Evolutionary conservation across 768 basidiomycete genomes (phyloP).

Genomic region (Russula vinacea): DNA sequence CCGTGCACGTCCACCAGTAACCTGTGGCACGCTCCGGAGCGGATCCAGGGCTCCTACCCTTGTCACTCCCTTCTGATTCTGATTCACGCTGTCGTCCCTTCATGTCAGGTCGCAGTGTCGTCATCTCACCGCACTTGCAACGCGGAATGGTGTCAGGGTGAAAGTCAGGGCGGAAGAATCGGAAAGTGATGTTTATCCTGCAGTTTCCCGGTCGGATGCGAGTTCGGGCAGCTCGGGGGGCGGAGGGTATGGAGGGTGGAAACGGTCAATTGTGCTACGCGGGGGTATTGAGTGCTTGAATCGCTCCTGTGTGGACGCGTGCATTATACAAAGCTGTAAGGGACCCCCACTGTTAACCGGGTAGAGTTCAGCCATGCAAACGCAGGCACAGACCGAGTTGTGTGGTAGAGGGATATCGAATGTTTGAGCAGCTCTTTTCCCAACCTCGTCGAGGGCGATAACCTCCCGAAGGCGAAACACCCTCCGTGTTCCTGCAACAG

Average conservation of each 20-base stretch:
- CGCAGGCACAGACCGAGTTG: conserved; percentile 58
- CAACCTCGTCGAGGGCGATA: conserved; percentile 58
- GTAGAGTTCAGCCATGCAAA: conserved; percentile 8
- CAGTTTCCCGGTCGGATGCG: conserved; percentile 30
- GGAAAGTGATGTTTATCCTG: conserved; percentile 77
- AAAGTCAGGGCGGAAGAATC: conserved; percentile 84
- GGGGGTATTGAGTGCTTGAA: conserved; percentile 82
- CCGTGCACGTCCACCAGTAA: conserved; percentile 83
- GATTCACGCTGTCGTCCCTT: conserved; percentile 50
- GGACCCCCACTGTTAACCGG: background rate
- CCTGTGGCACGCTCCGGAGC: conserved; percentile 40
- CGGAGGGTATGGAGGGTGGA: conserved; percentile 52
- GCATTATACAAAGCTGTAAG: conserved; percentile 76
- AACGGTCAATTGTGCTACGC: conserved; percentile 67
- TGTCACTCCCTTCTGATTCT: conserved; percentile 10
- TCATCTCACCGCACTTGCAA: conserved; percentile 71
- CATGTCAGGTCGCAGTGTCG: conserved; percentile 73
- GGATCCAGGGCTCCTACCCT: conserved; percentile 18
- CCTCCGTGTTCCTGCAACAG: conserved; percentile 52
- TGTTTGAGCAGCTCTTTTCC: conserved; percentile 59
- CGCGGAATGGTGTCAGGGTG: conserved; percentile 59
- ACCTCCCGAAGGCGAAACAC: conserved; percentile 76
- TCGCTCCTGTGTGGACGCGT: conserved; percentile 75
- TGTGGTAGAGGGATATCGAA: conserved; percentile 75
- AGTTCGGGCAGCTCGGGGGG: conserved; percentile 17